A percentile compares a stretch with the other conserved stretches of the same genome.
These are phyloP conservation scores for Phalaenopsis aphrodite DNA, from an alignment of 106 monocot genomes.

Conservation along the genomic window DNA sequence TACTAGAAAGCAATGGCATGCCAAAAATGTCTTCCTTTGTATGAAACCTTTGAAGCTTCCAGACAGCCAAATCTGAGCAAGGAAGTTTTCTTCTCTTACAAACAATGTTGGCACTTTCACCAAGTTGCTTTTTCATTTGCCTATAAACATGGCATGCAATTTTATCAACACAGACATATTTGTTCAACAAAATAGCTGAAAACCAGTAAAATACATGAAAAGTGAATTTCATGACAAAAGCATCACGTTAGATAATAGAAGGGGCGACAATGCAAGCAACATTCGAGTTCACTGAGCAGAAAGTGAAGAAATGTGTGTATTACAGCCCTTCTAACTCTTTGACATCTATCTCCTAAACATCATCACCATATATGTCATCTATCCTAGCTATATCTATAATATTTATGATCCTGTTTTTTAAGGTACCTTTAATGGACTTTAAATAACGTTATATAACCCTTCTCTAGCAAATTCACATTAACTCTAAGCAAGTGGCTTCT, in stretches of 20 bases:
- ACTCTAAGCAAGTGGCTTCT: background rate
- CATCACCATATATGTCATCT: background rate
- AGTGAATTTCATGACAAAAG: background rate
- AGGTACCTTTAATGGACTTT: background rate
- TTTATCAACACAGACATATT: slow-evolving; percentile 1
- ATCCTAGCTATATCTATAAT: background rate
- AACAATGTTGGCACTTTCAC: slow-evolving; percentile 26
- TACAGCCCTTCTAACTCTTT: no score
- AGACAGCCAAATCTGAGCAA: slow-evolving; percentile 24
- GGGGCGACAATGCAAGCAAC: background rate
- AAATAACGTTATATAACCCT: background rate
- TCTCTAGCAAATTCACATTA: background rate
- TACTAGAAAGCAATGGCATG: slow-evolving; percentile 50
- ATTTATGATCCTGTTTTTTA: background rate
- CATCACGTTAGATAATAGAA: background rate
- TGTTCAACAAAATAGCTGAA: background rate
- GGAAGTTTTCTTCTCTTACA: slow-evolving; percentile 59
- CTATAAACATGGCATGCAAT: background rate
- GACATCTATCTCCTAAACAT: background rate
- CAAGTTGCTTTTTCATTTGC: slow-evolving; percentile 29
- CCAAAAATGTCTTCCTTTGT: slow-evolving; percentile 35
- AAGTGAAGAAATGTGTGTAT: no score
- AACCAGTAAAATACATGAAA: background rate
- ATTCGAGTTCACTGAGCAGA: background rate
- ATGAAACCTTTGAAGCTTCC: slow-evolving; percentile 25